Percentiles rank a stretch among this genome's conserved stretches.
phyloP scores from a whole-genome alignment of 805 yeast genomes.

The Lachancea dasiensis region DNA sequence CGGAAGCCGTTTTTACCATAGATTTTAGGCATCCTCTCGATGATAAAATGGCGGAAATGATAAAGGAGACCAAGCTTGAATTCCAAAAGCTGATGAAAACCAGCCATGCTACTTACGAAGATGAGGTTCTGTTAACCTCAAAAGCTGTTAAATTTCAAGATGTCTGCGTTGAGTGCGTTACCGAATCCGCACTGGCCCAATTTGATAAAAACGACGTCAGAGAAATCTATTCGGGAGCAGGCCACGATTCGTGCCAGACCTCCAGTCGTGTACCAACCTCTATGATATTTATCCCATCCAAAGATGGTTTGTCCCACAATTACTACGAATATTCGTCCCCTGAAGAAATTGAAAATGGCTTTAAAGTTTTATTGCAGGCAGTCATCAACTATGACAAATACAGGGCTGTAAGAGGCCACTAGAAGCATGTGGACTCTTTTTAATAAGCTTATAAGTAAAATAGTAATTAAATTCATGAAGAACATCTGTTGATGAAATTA shows the following conservation, averaged over 20 bases:
- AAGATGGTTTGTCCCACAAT: conserved; percentile 61
- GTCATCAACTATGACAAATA: conserved; percentile 37
- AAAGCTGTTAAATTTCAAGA: conserved; percentile 53
- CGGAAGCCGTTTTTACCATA: conserved; percentile 48
- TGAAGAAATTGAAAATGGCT: conserved; percentile 57
- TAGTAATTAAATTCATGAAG: no score
- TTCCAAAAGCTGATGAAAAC: conserved; percentile 35
- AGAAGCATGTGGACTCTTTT: no score
- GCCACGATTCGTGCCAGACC: conserved; percentile 65
- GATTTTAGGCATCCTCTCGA: conserved; percentile 55
- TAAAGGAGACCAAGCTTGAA: conserved; percentile 35
- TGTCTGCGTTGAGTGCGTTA: conserved; percentile 45
- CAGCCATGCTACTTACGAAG: conserved; percentile 34
- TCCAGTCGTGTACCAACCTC: conserved; percentile 56
- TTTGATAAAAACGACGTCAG: conserved; percentile 41
- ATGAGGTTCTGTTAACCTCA: conserved; percentile 43
- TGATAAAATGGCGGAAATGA: conserved; percentile 34
- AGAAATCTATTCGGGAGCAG: conserved; percentile 61
- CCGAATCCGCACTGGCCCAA: conserved; percentile 44
- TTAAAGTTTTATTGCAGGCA: conserved; percentile 49
- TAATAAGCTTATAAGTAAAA: no score
- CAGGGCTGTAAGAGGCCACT: conserved; percentile 19
- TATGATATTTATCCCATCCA: conserved; percentile 68
- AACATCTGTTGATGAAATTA: no score
- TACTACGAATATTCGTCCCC: conserved; percentile 62